Evolutionary conservation across 495 filamentous ascomycete species (phyloP).

Genomic region (Daldinia loculata): DNA sequence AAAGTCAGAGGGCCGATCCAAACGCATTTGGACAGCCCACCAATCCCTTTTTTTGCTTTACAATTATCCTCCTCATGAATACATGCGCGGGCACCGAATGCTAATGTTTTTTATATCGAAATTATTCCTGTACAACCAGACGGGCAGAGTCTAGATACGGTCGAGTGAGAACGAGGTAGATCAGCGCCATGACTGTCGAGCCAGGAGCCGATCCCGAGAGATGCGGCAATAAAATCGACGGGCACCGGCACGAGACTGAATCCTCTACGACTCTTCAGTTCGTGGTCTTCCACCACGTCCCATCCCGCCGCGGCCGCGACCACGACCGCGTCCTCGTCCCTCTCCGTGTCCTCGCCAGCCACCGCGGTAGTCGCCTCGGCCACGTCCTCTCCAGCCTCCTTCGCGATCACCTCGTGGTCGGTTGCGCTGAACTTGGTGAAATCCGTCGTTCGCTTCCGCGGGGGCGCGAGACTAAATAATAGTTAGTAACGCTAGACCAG

Average conservation of each 20-base stretch:
- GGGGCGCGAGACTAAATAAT: conserved; percentile 42
- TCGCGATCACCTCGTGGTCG: conserved; percentile 61
- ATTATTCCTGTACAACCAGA: conserved; percentile 17
- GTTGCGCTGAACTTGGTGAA: conserved; percentile 73
- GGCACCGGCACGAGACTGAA: conserved; percentile 31
- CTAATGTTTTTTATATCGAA: conserved; percentile 8
- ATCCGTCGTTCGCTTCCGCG: conserved; percentile 65
- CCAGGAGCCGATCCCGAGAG: conserved; percentile 32
- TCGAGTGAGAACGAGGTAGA: conserved; percentile 5
- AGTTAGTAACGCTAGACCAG: conserved; percentile 18
- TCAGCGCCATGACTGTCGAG: conserved; percentile 35
- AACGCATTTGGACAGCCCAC: conserved; percentile 8
- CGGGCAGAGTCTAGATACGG: conserved; percentile 11
- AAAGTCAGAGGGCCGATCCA: conserved; percentile 8
- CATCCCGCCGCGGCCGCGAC: conserved; percentile 29
- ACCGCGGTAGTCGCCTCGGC: conserved; percentile 65
- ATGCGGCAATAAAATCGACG: conserved; percentile 34
- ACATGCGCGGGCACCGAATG: conserved; percentile 11
- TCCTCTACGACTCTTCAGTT: conserved; percentile 51
- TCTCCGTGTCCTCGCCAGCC: conserved; percentile 60
- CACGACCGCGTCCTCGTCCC: conserved; percentile 24
- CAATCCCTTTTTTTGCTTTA: conserved; percentile 14
- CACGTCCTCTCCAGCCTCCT: conserved; percentile 58
- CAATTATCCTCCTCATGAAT: conserved; percentile 17
- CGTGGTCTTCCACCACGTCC: conserved; percentile 42